Evolutionary conservation across 1,139 yeast species (phyloP).

Genomic region (Kazachstania sp.): DNA sequence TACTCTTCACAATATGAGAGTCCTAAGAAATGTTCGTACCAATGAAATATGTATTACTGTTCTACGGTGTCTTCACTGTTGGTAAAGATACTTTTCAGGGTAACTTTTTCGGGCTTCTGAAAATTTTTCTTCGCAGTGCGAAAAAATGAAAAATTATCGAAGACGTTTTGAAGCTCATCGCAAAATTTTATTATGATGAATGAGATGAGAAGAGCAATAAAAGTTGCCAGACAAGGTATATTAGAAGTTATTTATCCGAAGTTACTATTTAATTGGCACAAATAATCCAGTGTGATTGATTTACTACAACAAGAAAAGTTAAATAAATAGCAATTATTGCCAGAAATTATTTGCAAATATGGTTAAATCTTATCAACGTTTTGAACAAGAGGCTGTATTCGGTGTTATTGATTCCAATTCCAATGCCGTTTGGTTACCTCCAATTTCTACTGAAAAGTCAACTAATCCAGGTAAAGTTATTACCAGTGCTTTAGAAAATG

Average conservation of each 20-base stretch:
- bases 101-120: slow-evolving; percentile 1
- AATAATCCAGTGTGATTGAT: too few species aligned
- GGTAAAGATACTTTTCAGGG: too few species aligned
- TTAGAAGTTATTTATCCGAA: too few species aligned
- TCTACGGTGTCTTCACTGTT: too few species aligned
- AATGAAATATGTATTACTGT: too few species aligned
- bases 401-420: slow-evolving; percentile 78
- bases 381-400: slow-evolving; percentile 72
- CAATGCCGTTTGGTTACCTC: slow-evolving; percentile 62
- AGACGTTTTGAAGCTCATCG: slow-evolving; percentile 5
- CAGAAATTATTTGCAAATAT: slow-evolving; percentile 32
- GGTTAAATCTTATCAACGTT: slow-evolving; percentile 93
- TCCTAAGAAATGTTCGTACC: too few species aligned
- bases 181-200: not conserved
- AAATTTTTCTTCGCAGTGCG: slow-evolving; percentile 4
- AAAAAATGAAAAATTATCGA: slow-evolving; percentile 3
- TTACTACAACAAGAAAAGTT: too few species aligned
- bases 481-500: slow-evolving; percentile 79
- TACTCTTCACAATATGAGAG: too few species aligned
- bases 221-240: too few species aligned
- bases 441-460: slow-evolving; percentile 31
- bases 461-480: slow-evolving; percentile 55
- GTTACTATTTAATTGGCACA: too few species aligned
- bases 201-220: too few species aligned
- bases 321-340: not conserved